Evolutionary conservation across 1,284 basidiomycete genomes (phyloP).

Genomic region (Melampsora americana): DNA sequence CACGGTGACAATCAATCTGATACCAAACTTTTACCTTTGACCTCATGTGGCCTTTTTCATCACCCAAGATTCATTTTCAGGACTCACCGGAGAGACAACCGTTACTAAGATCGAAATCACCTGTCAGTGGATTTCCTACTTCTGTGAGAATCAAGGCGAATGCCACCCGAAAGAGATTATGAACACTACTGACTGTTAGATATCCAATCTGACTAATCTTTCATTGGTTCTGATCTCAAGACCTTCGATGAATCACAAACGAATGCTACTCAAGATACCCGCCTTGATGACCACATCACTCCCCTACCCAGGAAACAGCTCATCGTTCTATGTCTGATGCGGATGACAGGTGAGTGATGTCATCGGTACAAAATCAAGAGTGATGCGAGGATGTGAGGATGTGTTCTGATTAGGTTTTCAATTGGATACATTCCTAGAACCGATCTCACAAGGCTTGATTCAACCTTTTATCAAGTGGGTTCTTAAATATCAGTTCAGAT

Average conservation of each 20-base stretch:
- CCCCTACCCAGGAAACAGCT: slow-evolving; percentile 27
- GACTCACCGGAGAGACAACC: not conserved
- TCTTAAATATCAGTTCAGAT: too few species aligned
- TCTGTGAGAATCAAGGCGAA: not conserved
- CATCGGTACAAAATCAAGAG: too few species aligned
- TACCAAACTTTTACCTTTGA: not conserved
- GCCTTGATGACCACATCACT: not conserved
- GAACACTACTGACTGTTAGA: not conserved
- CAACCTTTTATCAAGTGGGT: slow-evolving; percentile 41
- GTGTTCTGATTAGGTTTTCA: too few species aligned
- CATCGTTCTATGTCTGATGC: slow-evolving; percentile 33
- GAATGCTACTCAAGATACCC: not conserved
- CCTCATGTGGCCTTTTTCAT: not conserved
- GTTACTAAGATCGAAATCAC: not conserved
- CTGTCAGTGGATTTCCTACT: not conserved
- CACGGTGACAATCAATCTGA: too few species aligned
- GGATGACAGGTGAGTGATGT: slow-evolving; percentile 22
- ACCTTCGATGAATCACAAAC: not conserved
- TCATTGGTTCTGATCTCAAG: not conserved
- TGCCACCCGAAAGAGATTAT: not conserved
- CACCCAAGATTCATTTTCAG: not conserved
- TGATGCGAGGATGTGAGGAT: too few species aligned
- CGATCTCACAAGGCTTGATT: slow-evolving; percentile 36
- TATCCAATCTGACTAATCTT: not conserved
- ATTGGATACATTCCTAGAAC: slow-evolving; percentile 12